These are phyloP conservation scores for Colletotrichum sp. DNA, from an alignment of 2,329 filamentous ascomycete genomes.

Conservation along the genomic window DNA sequence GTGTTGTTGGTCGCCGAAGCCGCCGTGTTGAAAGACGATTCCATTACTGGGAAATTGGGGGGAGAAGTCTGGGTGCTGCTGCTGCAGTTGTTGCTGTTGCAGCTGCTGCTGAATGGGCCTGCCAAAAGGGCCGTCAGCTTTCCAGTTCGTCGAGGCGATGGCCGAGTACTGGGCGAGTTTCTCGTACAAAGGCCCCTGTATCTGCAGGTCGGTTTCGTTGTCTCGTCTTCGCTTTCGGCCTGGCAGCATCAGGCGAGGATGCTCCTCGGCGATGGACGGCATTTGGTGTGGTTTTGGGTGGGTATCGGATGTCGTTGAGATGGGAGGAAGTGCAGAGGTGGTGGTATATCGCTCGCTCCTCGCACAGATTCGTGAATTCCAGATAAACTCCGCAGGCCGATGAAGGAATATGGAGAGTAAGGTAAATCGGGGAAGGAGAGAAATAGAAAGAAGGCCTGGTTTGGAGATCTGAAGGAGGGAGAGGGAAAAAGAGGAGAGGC, in stretches of 20 bases:
- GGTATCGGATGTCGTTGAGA: background rate
- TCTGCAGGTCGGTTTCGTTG: constrained; percentile 15
- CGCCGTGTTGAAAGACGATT: constrained; percentile 4
- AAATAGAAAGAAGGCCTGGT: background rate
- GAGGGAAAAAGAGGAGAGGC: background rate
- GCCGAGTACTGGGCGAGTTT: constrained; percentile 20
- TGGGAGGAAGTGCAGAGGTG: background rate
- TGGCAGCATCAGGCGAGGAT: constrained; percentile 13
- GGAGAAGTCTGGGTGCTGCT: background rate
- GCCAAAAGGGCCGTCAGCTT: constrained; percentile 20
- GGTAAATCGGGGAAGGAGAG: background rate
- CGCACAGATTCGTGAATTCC: background rate
- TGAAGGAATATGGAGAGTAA: background rate
- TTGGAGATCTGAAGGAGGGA: background rate
- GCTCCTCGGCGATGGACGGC: constrained; percentile 22
- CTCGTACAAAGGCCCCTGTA: constrained; percentile 20
- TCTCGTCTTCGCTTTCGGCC: constrained; percentile 22
- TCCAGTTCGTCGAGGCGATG: constrained; percentile 7
- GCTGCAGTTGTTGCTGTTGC: constrained; percentile 9
- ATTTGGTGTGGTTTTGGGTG: background rate
- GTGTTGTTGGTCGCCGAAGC: background rate
- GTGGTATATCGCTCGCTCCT: background rate
- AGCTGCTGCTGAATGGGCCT: constrained; percentile 17
- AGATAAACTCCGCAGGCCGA: background rate
- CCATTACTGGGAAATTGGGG: constrained; percentile 1